These are phyloP conservation scores for Sphagnurus paluster DNA, from an alignment of 1,284 basidiomycete genomes.

Conservation along the genomic window DNA sequence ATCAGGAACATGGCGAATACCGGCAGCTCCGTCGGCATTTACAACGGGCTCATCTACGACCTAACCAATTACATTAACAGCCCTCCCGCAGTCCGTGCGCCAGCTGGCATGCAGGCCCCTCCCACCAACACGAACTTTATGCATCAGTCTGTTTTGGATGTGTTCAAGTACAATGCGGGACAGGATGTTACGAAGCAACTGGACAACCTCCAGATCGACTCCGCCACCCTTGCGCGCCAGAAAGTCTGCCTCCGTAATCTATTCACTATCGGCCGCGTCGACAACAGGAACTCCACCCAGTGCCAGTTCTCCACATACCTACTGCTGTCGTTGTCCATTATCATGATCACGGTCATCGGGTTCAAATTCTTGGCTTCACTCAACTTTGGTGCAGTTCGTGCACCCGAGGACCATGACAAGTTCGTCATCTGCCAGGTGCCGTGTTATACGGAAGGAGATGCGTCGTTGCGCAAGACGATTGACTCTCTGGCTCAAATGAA, in stretches of 20 bases:
- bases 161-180: constrained; percentile 87
- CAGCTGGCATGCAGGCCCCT: constrained; percentile 64
- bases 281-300: constrained; percentile 89
- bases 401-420: constrained; percentile 96
- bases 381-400: constrained; percentile 81
- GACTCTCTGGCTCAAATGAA: constrained; percentile 93
- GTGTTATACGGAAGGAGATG: constrained; percentile 95
- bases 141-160: constrained; percentile 65
- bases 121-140: constrained; percentile 76
- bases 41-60: constrained; percentile 88
- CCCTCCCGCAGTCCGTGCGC: constrained; percentile 57
- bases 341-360: constrained; percentile 95
- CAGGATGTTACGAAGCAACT: constrained; percentile 84
- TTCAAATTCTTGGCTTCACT: constrained; percentile 98
- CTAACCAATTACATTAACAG: constrained; percentile 77
- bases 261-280: constrained; percentile 89
- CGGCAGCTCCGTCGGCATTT: constrained; percentile 77
- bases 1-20: constrained; percentile 69
- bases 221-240: constrained; percentile 73
- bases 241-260: constrained; percentile 90
- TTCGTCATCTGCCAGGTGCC: constrained; percentile 99
- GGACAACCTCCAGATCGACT: constrained; percentile 65
- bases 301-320: constrained; percentile 94
- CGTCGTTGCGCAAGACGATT: constrained; percentile 87
- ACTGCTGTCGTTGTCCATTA: constrained; percentile 83